These are phyloP conservation scores for Centrapalus pauciflorus DNA, from an alignment of 129 eudicot genomes.

Conservation along the genomic window DNA sequence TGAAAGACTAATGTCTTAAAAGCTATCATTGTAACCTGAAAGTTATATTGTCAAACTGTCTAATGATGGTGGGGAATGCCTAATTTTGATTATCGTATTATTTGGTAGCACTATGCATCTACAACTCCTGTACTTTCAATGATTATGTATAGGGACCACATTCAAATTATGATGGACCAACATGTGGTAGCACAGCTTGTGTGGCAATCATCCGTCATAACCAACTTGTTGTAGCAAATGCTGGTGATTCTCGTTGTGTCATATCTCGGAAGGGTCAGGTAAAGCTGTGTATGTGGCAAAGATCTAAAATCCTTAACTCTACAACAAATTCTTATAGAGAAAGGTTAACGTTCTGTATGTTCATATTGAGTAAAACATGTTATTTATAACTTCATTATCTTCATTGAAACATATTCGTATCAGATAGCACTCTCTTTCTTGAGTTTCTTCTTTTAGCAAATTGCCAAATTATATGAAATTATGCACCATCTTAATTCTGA, in stretches of 20 bases:
- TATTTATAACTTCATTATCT: no score
- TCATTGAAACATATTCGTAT: background rate
- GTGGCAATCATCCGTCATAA: conserved; percentile 65
- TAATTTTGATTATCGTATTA: background rate
- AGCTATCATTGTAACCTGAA: background rate
- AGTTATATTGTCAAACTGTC: background rate
- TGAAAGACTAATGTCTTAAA: background rate
- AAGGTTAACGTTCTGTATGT: no score
- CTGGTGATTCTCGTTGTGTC: conserved; percentile 97
- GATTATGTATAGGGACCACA: conserved; percentile 41
- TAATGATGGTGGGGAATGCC: background rate
- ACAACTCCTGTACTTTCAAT: background rate
- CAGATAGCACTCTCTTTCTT: no score
- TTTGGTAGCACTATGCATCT: background rate
- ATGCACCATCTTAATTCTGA: background rate
- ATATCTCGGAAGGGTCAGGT: conserved; percentile 87
- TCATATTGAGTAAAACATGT: background rate
- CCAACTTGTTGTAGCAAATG: conserved; percentile 79
- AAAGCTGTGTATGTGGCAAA: conserved; percentile 9
- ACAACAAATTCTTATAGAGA: no score
- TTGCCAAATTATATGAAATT: no score
- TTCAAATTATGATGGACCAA: conserved; percentile 63
- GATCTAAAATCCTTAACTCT: background rate
- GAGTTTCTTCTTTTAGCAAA: no score
- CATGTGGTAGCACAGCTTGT: conserved; percentile 91